Evolutionary conservation across 257 asterid species (phyloP).

Genomic region (Jaltomata sinuosa): DNA sequence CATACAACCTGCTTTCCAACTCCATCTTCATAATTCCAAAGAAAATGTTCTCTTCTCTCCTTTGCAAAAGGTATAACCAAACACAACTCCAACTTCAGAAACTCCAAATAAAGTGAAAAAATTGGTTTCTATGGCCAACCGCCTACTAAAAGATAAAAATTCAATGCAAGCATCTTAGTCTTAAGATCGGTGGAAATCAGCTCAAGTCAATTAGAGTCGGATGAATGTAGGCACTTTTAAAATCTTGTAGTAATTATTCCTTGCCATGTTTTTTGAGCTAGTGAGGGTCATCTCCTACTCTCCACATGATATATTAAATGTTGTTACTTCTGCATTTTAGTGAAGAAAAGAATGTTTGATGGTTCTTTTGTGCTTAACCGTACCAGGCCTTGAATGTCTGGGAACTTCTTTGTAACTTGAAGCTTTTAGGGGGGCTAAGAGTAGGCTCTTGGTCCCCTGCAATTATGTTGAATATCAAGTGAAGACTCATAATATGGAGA

Average conservation of each 20-base stretch:
- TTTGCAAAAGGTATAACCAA: no score
- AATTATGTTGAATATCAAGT: slow-evolving; percentile 27
- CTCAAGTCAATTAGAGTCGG: neutral
- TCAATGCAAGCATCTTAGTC: neutral
- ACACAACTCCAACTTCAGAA: no score
- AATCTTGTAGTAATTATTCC: neutral
- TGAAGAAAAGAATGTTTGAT: neutral
- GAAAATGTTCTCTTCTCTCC: no score
- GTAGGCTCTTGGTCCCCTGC: slow-evolving; percentile 87
- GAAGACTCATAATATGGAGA: slow-evolving; percentile 11
- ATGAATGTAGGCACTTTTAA: neutral
- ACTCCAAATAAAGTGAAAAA: no score
- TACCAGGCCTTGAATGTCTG: slow-evolving; percentile 12
- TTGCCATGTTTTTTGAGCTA: neutral
- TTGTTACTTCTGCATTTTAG: neutral
- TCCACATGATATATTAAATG: neutral
- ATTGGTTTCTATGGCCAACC: no score
- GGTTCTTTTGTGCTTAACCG: neutral
- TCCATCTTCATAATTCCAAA: no score
- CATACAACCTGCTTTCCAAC: no score
- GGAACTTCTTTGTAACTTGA: neutral
- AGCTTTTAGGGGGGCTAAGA: slow-evolving; percentile 63
- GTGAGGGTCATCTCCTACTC: neutral
- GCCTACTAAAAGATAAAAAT: neutral
- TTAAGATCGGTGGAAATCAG: neutral